phyloP scores from a whole-genome alignment of 1,139 yeast genomes.

The Yarrowia galli region DNA sequence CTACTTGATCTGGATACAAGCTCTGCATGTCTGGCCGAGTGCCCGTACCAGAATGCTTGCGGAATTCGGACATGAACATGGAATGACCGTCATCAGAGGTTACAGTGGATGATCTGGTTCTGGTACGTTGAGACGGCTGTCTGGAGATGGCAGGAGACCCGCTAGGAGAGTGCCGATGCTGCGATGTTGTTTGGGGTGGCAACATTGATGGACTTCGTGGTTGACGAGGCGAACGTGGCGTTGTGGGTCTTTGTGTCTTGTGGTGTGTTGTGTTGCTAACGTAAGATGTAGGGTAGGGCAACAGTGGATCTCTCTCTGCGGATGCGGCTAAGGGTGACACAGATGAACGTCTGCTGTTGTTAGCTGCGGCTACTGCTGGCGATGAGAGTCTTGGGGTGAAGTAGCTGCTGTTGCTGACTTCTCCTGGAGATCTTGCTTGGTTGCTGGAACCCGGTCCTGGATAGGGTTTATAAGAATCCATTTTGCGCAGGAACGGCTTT shows the following conservation, averaged over 20 bases:
- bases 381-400: not conserved
- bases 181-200: not conserved
- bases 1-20: not conserved
- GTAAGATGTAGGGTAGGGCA: not conserved
- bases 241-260: constrained; percentile 2
- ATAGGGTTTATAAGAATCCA: constrained; percentile 29
- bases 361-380: not conserved
- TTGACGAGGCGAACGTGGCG: not conserved
- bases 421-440: not conserved
- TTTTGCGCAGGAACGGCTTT: constrained; percentile 32
- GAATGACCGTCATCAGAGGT: constrained; percentile 17
- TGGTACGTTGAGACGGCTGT: constrained; percentile 1
- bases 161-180: not conserved
- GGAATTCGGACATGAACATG: constrained; percentile 17
- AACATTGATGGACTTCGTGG: constrained; percentile 14
- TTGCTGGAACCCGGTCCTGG: constrained; percentile 21
- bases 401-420: not conserved
- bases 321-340: not conserved
- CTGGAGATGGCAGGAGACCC: constrained; percentile 9
- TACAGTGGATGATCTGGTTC: constrained; percentile 20
- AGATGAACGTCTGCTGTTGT: not conserved
- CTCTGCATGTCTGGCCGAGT: constrained; percentile 9
- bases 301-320: constrained; percentile 1
- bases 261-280: constrained; percentile 1
- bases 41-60: constrained; percentile 13